These are phyloP conservation scores for Epichloe uncinata DNA, from an alignment of 2,329 filamentous ascomycete genomes.

Conservation along the genomic window DNA sequence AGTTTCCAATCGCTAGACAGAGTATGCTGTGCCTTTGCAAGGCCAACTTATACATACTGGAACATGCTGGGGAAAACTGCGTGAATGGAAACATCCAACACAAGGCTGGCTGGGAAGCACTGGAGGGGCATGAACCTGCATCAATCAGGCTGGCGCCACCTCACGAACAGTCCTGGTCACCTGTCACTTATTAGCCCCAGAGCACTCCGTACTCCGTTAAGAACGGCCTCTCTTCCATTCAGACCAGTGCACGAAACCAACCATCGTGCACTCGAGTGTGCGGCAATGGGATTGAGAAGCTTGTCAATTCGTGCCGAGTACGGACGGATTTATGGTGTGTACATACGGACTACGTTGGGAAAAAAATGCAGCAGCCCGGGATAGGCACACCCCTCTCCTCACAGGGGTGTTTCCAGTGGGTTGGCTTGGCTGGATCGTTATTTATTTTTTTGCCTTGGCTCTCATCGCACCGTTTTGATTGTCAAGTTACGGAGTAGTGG, in stretches of 20 bases:
- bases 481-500: not conserved
- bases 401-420: not conserved
- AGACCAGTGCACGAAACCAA: no score
- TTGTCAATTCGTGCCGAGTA: not conserved
- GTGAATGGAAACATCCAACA: no score
- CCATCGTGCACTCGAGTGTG: not conserved
- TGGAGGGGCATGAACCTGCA: not conserved
- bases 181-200: not conserved
- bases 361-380: not conserved
- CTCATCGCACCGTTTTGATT: constrained; percentile 1
- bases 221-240: not conserved
- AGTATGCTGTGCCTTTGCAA: no score
- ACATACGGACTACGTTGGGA: no score
- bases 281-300: not conserved
- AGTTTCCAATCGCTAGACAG: no score
- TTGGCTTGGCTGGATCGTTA: not conserved
- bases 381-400: not conserved
- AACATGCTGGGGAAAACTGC: not conserved
- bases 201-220: not conserved
- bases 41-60: no score
- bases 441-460: constrained; percentile 1
- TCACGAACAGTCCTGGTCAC: not conserved
- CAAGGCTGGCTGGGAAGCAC: no score
- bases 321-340: not conserved
- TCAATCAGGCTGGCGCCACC: not conserved